Evolutionary conservation across 495 filamentous ascomycete species (phyloP).

Genomic region (Xylaria flabelliformis): DNA sequence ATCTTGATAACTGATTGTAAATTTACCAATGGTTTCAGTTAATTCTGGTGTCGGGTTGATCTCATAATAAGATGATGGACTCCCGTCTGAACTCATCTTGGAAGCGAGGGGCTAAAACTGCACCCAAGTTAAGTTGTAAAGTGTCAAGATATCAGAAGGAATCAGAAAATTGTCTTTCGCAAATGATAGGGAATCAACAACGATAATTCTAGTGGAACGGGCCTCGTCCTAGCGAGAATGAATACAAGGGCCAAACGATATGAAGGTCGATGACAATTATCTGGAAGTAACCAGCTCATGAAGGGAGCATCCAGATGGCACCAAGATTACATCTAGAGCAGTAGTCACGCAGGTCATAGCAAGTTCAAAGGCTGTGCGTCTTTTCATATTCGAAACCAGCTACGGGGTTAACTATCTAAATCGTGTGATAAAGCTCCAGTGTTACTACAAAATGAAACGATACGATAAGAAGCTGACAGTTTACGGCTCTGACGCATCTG

Average conservation of each 20-base stretch:
- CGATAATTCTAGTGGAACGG: not conserved
- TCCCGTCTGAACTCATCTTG: conserved; percentile 18
- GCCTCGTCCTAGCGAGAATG: not conserved
- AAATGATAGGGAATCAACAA: not conserved
- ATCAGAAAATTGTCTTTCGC: not conserved
- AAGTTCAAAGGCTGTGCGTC: not conserved
- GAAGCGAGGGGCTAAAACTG: not conserved
- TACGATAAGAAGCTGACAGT: conserved; percentile 23
- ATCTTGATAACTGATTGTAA: conserved; percentile 17
- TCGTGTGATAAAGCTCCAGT: conserved; percentile 15
- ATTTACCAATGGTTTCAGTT: conserved; percentile 19
- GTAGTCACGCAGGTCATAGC: not conserved
- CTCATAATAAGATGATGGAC: conserved; percentile 21
- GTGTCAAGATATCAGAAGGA: not conserved
- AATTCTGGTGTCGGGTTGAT: conserved; percentile 21
- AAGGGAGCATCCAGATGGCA: not conserved
- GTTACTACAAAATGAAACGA: not conserved
- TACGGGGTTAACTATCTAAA: not conserved
- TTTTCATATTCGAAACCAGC: conserved; percentile 9
- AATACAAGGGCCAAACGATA: not conserved
- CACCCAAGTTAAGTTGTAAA: not conserved
- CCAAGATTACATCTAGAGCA: conserved; percentile 3
- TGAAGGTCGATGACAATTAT: not conserved
- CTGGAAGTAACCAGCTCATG: not conserved
- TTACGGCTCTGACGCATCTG: conserved; percentile 10